Evolutionary conservation across 2,329 filamentous ascomycete species (phyloP).

Genomic region (Aspergillus sp.): DNA sequence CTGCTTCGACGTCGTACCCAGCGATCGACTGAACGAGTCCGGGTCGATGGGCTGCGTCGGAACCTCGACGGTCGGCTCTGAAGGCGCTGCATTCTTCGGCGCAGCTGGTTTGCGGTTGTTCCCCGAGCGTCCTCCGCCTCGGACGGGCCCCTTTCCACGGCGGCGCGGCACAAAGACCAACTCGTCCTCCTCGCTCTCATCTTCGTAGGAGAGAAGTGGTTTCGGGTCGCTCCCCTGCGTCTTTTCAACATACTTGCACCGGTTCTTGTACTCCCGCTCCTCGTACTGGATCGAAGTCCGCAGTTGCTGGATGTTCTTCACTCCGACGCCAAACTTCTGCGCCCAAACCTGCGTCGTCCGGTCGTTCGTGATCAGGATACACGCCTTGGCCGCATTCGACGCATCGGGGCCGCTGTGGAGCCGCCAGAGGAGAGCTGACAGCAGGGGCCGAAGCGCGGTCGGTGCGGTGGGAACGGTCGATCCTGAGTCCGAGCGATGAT

Average conservation of each 20-base stretch:
- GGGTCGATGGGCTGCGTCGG: conserved; percentile 40
- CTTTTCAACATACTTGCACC: conserved; percentile 38
- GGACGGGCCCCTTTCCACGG: conserved; percentile 25
- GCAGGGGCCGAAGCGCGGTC: conserved; percentile 30
- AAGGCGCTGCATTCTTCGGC: conserved; percentile 13
- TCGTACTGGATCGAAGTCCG: conserved; percentile 40
- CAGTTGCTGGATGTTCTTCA: conserved; percentile 41
- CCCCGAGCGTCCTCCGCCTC: conserved; percentile 17
- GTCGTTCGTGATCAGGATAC: conserved; percentile 38
- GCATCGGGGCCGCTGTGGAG: conserved; percentile 28
- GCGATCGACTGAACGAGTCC: conserved; percentile 38
- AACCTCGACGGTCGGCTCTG: conserved; percentile 31
- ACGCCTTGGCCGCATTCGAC: conserved; percentile 24
- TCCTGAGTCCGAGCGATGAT: conserved; percentile 24
- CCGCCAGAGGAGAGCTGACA: conserved; percentile 39
- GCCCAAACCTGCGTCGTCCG: conserved; percentile 35
- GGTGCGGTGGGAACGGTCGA: conserved; percentile 32
- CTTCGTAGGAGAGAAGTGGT: conserved; percentile 38
- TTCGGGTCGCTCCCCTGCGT: conserved; percentile 33
- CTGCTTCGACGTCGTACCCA: conserved; percentile 21
- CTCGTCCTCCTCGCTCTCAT: conserved; percentile 41
- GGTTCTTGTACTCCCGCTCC: conserved; percentile 36
- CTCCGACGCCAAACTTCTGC: conserved; percentile 38
- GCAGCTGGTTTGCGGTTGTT: conserved; percentile 22
- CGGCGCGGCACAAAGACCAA: conserved; percentile 38